Evolutionary conservation across 1,139 yeast genomes (phyloP), one percentile per base, ranked within the genome.

Genomic region (Saccharomyces uvarum): DNA sequence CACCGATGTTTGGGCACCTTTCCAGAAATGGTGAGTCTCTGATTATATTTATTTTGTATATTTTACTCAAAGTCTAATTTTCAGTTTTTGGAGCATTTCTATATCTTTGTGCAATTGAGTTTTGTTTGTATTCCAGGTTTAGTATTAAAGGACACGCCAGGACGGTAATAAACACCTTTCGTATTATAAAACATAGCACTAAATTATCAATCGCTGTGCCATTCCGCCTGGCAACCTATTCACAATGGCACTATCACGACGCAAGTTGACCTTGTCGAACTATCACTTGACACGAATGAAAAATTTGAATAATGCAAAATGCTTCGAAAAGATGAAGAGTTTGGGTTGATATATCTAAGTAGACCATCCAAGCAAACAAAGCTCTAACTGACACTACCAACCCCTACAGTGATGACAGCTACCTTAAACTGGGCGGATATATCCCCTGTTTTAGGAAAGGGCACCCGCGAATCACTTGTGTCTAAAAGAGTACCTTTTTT

Each of bases 1-100:
- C 2, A 76, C 73, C 1, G 95, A 87, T 64, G 73, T 86, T 13
- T 86, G 93, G 90, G 75, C 81, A 46, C 88, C 95, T 14, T 80
- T 80, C 70, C 78, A 83, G 66, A 87, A 86, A n/a, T 75, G 79
- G 79, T 73, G 64, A 56, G 19, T 4, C 5, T 24, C 1, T 24
- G 4, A 24, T 24, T 4, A 24, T 24, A 4, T 16, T 28, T 41
- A 42, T 26, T 19, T 29, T 26, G 9, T 49, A 31, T 29, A 27
- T 26, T 28, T 52, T 47, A 48, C 48, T 50, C 19, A 4, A 33
- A 28, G 13, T 19, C n/a, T 24, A 27, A 26, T n/a, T 28, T 32
- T 48, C 14, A 21, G 9, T 13, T 44, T 26, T 16, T 19, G n/a
- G 28, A 14, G n/a, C 11, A 32, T 44, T 28, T 31, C 13, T 46